Conservation (phyloP, 139 green algal species). For the Chlorella vulgaris region DNA sequence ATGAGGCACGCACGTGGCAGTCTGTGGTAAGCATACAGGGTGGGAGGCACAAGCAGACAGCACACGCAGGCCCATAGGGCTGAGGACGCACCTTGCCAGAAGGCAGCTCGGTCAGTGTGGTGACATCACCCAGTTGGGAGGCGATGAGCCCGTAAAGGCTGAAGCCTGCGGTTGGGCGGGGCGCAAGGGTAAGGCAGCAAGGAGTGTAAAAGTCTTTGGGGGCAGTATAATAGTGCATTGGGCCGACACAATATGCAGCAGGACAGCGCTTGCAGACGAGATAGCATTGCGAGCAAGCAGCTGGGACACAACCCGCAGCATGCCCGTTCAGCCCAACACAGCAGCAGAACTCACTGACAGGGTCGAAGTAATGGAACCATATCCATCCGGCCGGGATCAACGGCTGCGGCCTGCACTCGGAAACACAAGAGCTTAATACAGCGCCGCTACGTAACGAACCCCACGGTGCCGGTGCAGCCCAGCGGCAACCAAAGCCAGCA, state of each 20-base stretch:
- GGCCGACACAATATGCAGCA: not conserved
- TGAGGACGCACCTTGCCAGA: not conserved
- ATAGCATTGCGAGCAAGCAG: not conserved
- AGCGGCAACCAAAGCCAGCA: not conserved
- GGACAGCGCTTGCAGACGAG: not conserved
- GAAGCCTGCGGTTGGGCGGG: not conserved
- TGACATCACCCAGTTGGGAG: conserved; percentile 25
- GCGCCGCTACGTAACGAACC: not conserved
- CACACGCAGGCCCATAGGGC: not conserved
- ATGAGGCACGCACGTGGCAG: not conserved
- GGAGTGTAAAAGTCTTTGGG: not conserved
- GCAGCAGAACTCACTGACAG: not conserved
- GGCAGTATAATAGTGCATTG: not conserved
- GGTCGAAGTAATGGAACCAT: not conserved
- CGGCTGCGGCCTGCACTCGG: not conserved
- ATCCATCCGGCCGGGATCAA: not conserved
- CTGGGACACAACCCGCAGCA: not conserved
- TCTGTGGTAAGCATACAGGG: not conserved
- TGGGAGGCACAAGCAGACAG: not conserved
- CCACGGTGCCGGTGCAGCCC: not conserved
- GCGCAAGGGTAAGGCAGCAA: not conserved
- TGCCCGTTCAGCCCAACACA: too few species aligned
- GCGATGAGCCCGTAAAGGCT: conserved; percentile 31
- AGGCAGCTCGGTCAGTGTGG: not conserved
- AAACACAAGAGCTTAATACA: not conserved